Base-by-base conservation (phyloP, 1,139 yeast genomes). In the Debaryomycetaceae sp. region DNA sequence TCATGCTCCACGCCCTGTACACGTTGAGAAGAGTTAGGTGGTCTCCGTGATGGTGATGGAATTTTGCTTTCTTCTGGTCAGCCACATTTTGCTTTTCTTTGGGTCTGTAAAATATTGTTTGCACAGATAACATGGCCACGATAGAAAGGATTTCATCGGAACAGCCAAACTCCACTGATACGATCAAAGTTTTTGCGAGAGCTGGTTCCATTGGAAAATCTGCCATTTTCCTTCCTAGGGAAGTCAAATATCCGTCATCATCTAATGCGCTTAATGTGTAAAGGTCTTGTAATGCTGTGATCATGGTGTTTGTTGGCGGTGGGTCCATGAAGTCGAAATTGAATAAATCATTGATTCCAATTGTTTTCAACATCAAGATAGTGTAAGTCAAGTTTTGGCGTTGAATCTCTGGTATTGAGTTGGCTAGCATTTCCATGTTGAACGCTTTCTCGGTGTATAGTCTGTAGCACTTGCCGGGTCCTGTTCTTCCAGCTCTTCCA, bases 131-230 rank as follows among this genome's bases (percentile, higher is more conserved):
- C 97, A 94, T 91, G 2, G 98, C 87, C 41, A 92, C 87, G 17
- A 94, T 86, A 0, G 86, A 83, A 30, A 88, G 65, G 37, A 91
- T 77, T 51, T 92, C 98, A 38, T 86, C 91, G 0, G 94, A 75
- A 49, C 98, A 92, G 14, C 75, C 78, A 47, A 77, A 78, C 17
- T 84, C 85, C 5, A 83, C 82, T 0, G 96, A 85, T 17, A 80
- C 74, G 37, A 92, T 75, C 38, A 94, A 65, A 0, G 95, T 83
- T 53, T 87, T 87, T 2, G 98, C 85, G 45, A 94, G 66, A 5
- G 87, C 79, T 0, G 99, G 98, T 44, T 88, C 96, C 89, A 92
- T 88, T 0, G 99, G 98, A 56, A 91, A 89, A 42, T 85, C 87
- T 0, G 97, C 88, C 95, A 94, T 86, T 49, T 79, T 75, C 37